These are phyloP conservation scores for Monarda citriodora DNA, from an alignment of 305 asterid species.

Conservation along the genomic window DNA sequence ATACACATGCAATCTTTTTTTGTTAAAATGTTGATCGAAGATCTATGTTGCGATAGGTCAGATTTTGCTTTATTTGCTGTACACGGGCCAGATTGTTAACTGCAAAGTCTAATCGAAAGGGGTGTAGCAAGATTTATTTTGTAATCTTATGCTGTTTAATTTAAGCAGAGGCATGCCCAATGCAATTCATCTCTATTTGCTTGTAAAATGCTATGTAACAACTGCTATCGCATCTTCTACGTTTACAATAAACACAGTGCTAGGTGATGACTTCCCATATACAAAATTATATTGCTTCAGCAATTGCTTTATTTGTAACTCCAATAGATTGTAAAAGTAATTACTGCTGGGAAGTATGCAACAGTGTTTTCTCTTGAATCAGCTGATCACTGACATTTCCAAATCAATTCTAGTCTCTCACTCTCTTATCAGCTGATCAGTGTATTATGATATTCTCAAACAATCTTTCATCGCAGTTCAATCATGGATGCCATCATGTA, in stretches of 20 bases:
- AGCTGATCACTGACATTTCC: neutral
- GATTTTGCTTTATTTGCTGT: constrained; percentile 20
- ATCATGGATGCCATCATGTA: neutral
- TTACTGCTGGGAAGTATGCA: neutral
- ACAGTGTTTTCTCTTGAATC: neutral
- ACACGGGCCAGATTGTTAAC: constrained; percentile 12
- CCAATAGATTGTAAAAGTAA: constrained; percentile 6
- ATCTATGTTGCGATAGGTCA: constrained; percentile 3
- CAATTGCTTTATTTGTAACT: constrained; percentile 8
- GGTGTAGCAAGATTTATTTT: constrained; percentile 4
- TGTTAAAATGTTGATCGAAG: constrained; percentile 13
- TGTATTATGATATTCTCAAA: neutral
- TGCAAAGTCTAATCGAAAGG: constrained; percentile 8
- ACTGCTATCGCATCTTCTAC: constrained; percentile 10
- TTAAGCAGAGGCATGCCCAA: constrained; percentile 9
- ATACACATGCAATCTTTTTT: constrained; percentile 1
- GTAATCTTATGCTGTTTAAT: constrained; percentile 6
- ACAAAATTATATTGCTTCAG: constrained; percentile 4
- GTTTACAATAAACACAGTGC: constrained; percentile 12
- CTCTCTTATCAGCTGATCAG: no score
- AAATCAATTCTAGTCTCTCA: no score
- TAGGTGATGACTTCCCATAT: constrained; percentile 16
- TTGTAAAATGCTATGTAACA: constrained; percentile 21
- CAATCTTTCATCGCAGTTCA: neutral
- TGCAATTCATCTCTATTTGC: constrained; percentile 10